A percentile compares a stretch with the other conserved stretches of the same genome.
These are phyloP conservation scores for Trichocomaceae sp. DNA, from an alignment of 2,329 filamentous ascomycete species.

Conservation along the genomic window DNA sequence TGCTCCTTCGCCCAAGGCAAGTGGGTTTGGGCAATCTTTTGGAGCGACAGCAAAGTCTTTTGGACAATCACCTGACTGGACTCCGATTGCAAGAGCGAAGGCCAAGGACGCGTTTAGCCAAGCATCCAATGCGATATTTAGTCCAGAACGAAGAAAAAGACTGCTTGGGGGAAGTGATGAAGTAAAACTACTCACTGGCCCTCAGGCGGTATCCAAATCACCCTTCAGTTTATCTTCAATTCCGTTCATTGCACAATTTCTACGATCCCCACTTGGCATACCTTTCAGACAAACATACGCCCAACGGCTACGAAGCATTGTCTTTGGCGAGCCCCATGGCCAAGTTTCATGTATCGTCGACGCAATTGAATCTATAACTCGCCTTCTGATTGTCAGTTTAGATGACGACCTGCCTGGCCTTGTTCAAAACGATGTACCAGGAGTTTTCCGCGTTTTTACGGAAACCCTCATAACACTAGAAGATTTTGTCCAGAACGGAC, in stretches of 20 bases:
- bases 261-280: slow-evolving; percentile 52
- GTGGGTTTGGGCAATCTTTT: slow-evolving; percentile 35
- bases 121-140: slow-evolving; percentile 34
- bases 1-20: slow-evolving; percentile 33
- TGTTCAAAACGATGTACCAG: slow-evolving; percentile 73
- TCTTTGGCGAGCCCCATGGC: slow-evolving; percentile 68
- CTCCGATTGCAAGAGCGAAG: slow-evolving; percentile 32
- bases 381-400: slow-evolving; percentile 66
- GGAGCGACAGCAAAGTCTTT: slow-evolving; percentile 42
- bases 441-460: slow-evolving; percentile 68
- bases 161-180: slow-evolving; percentile 33
- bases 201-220: slow-evolving; percentile 14
- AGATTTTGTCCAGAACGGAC: slow-evolving; percentile 48
- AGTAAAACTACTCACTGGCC: slow-evolving; percentile 30
- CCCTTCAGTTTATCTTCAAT: slow-evolving; percentile 44
- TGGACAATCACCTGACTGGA: slow-evolving; percentile 41
- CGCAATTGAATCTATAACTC: slow-evolving; percentile 62
- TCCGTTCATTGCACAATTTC: slow-evolving; percentile 42
- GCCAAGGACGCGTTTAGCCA: slow-evolving; percentile 33
- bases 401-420: slow-evolving; percentile 77
- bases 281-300: slow-evolving; percentile 66
- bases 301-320: slow-evolving; percentile 57
- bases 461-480: slow-evolving; percentile 63
- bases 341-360: slow-evolving; percentile 63
- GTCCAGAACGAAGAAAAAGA: slow-evolving; percentile 34